These are phyloP conservation scores for Trichoderma gamsii DNA, from an alignment of 495 filamentous ascomycete species.

Conservation along the genomic window DNA sequence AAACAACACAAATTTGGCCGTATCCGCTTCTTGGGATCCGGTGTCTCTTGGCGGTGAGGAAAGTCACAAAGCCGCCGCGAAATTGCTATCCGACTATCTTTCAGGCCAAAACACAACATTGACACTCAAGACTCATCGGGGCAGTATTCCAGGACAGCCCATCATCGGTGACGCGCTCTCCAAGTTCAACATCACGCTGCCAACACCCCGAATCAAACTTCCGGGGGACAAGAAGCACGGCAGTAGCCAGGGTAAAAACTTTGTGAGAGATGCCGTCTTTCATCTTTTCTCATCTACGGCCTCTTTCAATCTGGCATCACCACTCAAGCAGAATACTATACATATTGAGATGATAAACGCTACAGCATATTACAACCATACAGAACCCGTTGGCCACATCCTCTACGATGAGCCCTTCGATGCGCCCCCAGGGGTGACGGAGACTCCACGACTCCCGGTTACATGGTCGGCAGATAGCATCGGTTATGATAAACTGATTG, in stretches of 20 bases:
- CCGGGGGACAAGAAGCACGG: conserved; percentile 42
- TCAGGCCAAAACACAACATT: conserved; percentile 82
- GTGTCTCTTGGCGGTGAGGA: conserved; percentile 48
- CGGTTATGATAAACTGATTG: conserved; percentile 72
- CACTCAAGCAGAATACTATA: conserved; percentile 62
- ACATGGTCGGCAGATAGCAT: conserved; percentile 68
- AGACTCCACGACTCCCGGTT: conserved; percentile 73
- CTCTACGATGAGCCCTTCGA: conserved; percentile 66
- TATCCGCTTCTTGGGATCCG: conserved; percentile 74
- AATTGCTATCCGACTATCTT: conserved; percentile 76
- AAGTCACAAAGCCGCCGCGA: conserved; percentile 55
- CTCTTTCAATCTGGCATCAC: conserved; percentile 76
- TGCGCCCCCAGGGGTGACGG: conserved; percentile 65
- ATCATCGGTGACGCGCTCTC: conserved; percentile 66
- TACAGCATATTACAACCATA: conserved; percentile 75
- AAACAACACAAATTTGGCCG: conserved; percentile 60
- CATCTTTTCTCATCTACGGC: conserved; percentile 83
- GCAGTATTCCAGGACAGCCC: conserved; percentile 69
- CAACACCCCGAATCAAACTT: conserved; percentile 56
- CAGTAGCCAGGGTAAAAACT: conserved; percentile 45
- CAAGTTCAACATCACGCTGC: conserved; percentile 57
- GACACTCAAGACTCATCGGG: conserved; percentile 59
- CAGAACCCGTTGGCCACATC: conserved; percentile 69
- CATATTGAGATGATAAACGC: conserved; percentile 75
- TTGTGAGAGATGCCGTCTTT: conserved; percentile 80